Base-by-base conservation (phyloP, 169 alveolate species). In the Pseudocohnilembus persalinus region DNA sequence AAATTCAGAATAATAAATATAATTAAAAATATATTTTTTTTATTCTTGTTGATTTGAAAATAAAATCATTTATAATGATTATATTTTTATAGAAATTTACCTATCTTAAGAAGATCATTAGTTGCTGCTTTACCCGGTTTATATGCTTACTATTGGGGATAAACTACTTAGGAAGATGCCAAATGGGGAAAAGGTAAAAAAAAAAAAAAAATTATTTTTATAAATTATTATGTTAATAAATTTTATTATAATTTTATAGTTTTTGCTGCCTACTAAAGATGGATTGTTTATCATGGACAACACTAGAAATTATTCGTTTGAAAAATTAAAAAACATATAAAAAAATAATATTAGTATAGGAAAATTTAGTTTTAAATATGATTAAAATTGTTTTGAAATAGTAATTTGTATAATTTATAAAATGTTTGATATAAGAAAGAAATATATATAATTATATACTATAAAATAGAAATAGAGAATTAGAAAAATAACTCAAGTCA, bases 181-280 rank as follows among this genome's bases (percentile, higher is more conserved):
- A 27, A 49, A 29, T 79, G 84, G 84, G 24, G 34, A 0, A 79
- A 79, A 72, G 63, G 84, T 79, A 79, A 49, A 35, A 34, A 27
- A 32, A 77, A 0, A 27, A 34, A 34, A 27, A 1, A 27, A 79
- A 33, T 31, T 33, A 25, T 11, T 6, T 25, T 1, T 33, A 25
- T 6, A 4, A 25, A 31, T 25, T 20, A 31, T 77, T 32, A 16
- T 31, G 33, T 0, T 15, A n/a, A 29, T 11, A n/a, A 29, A n/a
- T 29, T 79, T 0, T 26, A 0, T 29, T n/a, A 79, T 0, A 28
- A 32, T 49, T 49, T 25, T n/a, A 29, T 28, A 79, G 84, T 76
- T 29, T 31, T 29, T 29, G 84, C 84, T 79, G 84, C 84, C 64
- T 79, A 79, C 76, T 32, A 79, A 79, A 79, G 29, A 63, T 79